phyloP scores from a whole-genome alignment of 2,329 filamentous ascomycete species.

The Graphilbum fragrans region DNA sequence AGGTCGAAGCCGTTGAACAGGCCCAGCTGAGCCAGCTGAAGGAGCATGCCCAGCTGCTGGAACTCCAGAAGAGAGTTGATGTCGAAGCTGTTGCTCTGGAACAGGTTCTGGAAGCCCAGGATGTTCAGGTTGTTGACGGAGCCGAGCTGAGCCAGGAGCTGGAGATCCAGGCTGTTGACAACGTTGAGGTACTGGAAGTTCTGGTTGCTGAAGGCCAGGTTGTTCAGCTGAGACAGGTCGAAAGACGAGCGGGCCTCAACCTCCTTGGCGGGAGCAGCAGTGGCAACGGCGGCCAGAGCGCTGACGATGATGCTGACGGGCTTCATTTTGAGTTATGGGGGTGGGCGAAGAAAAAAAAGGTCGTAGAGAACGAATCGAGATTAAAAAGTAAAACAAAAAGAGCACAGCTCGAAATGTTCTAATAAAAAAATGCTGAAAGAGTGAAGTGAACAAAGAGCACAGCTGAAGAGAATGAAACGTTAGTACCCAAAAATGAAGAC shows the following conservation, averaged over 20 bases:
- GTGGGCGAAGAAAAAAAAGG: slow-evolving; percentile 11
- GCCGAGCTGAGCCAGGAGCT: slow-evolving; percentile 27
- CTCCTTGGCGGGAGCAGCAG: slow-evolving; percentile 28
- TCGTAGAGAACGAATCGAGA: slow-evolving; percentile 26
- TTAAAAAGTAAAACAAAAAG: slow-evolving; percentile 27
- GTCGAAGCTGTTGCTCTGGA: slow-evolving; percentile 9
- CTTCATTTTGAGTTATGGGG: slow-evolving; percentile 32
- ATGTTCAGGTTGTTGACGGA: slow-evolving; percentile 33
- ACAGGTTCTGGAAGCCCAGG: slow-evolving; percentile 26
- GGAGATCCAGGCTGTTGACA: slow-evolving; percentile 32
- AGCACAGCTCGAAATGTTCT: slow-evolving; percentile 36
- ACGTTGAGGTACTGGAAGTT: slow-evolving; percentile 32
- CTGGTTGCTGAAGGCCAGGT: slow-evolving; percentile 27
- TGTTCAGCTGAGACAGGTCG: slow-evolving; percentile 26
- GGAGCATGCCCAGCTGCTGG: slow-evolving; percentile 11
- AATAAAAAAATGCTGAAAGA: slow-evolving; percentile 29
- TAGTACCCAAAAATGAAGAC: too few species aligned
- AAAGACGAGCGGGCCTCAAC: slow-evolving; percentile 23
- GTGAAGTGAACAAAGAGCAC: slow-evolving; percentile 34
- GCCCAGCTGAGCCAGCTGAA: slow-evolving; percentile 16
- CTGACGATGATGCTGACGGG: slow-evolving; percentile 30
- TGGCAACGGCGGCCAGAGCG: slow-evolving; percentile 29
- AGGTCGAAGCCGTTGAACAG: slow-evolving; percentile 18
- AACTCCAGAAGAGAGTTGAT: slow-evolving; percentile 10
- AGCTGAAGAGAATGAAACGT: slow-evolving; percentile 22